Base-by-base conservation (phyloP, 441 rosid species). In the Pelargonium fulgidum region DNA sequence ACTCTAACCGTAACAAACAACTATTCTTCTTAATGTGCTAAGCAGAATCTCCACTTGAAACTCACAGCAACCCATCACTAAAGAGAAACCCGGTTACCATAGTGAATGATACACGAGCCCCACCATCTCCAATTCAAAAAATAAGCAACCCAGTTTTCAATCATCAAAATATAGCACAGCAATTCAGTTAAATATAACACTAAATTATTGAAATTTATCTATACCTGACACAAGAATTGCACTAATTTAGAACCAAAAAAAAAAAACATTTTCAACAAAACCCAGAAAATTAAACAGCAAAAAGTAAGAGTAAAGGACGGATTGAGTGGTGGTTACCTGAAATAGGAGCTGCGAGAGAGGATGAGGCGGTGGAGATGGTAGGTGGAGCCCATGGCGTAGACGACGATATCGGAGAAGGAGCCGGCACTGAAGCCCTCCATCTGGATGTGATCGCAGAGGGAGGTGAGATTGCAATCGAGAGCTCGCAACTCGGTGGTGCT, bases 321-420 rank as follows among this genome's bases (percentile, higher is more conserved):
- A 56, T 16, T 56, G 26, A 56, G 42, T 33, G 62, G 26, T 56
- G 62, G 26, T 56, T 54, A 87, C 98, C 98, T 88, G 88, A 93
- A 93, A 81, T 91, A 93, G n/a, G 98, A 82, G 80, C 96, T 93
- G 45, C 96, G 93, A 71, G 97, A 93, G 74, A 93, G 87, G 75
- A 93, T 88, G 22, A 93, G 79, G 44, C 98, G 98, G 68, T 93
- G 98, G 83, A 93, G 96, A 74, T 75, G 90, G 74, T 83, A 93
- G 68, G 87, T 86, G 77, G 96, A 83, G 64, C 93, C 97, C 93
- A 88, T 89, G 69, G 91, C 85, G 16, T 85, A 85, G 47, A 93
- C 90, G 69, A 90, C 82, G 76, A 93, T 80, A 69, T 93, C 98
- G 73, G 98, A 93, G 82, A 93, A 93, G 2, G 94, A 73, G 22